Evolutionary conservation across 805 yeast species (phyloP), one percentile per base, ranked within the genome.

Genomic region (Barnettozyma vustinii): DNA sequence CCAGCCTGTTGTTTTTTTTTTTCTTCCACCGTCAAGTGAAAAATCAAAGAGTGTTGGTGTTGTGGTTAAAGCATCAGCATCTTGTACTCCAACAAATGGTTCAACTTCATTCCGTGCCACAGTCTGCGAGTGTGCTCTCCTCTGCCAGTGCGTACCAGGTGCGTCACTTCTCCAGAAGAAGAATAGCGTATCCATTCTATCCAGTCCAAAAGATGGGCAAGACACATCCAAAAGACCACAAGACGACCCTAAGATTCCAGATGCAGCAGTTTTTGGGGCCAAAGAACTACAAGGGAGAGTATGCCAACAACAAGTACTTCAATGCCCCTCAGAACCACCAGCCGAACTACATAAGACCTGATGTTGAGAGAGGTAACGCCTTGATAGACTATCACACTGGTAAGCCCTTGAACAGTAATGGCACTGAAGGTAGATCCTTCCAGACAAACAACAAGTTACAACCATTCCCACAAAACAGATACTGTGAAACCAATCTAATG

Each of bases 261-360:
- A 71, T 89, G 77, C 79, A 80, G 56, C 79, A 76, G 55, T 90
- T 88, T 69, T 70, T 90, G 49, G 97, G 97, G 3, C 92, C 92
- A 36, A 79, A 75, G 64, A 89, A 88, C 67, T 80, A 80, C 68
- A 83, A 84, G 65, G 96, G 96, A 18, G 89, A 87, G 56, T 87
- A 87, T 65, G 74, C 75, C 53, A 68, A 80, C 62, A 91, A 89
- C 74, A 87, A 84, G 63, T 85, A 87, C 66, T 81, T 76, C 58
- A 74, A 74, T 54, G 82, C 88, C 12, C 81, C 85, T 18, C 79
- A 76, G 52, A 69, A 84, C 58, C 88, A 86, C 61, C 69, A 70
- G 37, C 89, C 96, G 40, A 85, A 84, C 62, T 89, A 87, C 66
- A 75, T 87, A 39, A 78, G 76, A 41, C 83, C 84, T 20, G 79